Evolutionary conservation across 75 land plant species (phyloP), one percentile per base, ranked within the genome.

Genomic region (Picea sitchensis): DNA sequence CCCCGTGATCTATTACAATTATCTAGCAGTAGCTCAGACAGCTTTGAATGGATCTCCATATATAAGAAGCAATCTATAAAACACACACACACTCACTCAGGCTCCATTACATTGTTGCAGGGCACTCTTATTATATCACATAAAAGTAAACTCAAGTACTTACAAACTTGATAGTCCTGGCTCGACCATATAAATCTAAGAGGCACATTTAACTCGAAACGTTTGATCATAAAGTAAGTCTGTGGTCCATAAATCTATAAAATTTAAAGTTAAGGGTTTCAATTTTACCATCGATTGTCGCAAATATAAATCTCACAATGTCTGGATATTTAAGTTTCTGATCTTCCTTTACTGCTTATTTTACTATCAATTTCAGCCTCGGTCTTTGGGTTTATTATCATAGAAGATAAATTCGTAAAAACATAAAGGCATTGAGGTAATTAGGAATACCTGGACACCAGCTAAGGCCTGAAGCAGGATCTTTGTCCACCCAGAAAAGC

Each of bases 361-460:
- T 63, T 63, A 23, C 44, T 41, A 4, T 8, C 23, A 65, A 0
- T 65, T 65, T 65, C 34, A 15, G 15, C 31, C 14, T 34, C 32
- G 51, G 7, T 69, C 36, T 69, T 0, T 36, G 51, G 51, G 73
- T 36, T 69, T 69, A n/a, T 18, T 1, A 4, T 15, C 62, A 6
- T 15, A 61, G 2, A 20, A 61, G 9, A 15, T 17, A 61, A 61
- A 61, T 6, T 61, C 9, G 17, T 11, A 15, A 2, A 2, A 30
- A 74, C 23, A n/a, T 21, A 36, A 21, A 58, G 68, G 61, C 0
- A 79, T 4, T 64, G 44, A 17, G 63, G 31, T 4, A 44, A 18
- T 41, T 14, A 73, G 54, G 8, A 69, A 58, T 47, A 95, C 98
- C 98, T 76, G 98, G 98, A 80, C 98, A 95, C 98, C 98, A 95